A percentile compares a stretch with the other conserved stretches of the same genome.
Conservation (phyloP, 2,329 filamentous ascomycete species). For the Fusarium gaditjirri region DNA sequence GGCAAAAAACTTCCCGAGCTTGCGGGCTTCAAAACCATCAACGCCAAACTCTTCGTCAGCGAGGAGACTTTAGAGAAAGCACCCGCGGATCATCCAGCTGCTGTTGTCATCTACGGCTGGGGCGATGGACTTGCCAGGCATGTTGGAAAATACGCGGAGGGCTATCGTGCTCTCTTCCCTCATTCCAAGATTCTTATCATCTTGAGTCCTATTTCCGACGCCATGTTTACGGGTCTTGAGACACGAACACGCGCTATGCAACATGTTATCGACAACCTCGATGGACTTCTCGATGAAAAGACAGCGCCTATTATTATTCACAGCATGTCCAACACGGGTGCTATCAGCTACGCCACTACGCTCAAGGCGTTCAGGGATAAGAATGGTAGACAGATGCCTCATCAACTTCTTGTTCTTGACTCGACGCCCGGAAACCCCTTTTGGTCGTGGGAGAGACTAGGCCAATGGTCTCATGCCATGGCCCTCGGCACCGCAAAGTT, state of each 20-base stretch:
- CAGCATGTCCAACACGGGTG: conserved; percentile 68
- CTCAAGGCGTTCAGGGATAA: conserved; percentile 58
- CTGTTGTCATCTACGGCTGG: conserved; percentile 67
- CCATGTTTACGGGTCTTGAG: conserved; percentile 56
- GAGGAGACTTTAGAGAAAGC: conserved; percentile 43
- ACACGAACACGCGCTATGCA: conserved; percentile 58
- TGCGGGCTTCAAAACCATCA: conserved; percentile 58
- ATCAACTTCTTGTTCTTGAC: conserved; percentile 61
- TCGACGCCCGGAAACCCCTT: conserved; percentile 63
- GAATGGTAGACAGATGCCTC: conserved; percentile 55
- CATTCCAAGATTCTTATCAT: conserved; percentile 61
- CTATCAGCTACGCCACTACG: conserved; percentile 62
- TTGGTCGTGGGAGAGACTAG: conserved; percentile 55
- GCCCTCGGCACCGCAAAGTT: conserved; percentile 58
- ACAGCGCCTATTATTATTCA: conserved; percentile 58
- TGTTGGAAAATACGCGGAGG: conserved; percentile 65
- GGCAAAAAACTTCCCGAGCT: conserved; percentile 35
- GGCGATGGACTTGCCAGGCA: conserved; percentile 66
- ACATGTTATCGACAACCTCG: conserved; percentile 53
- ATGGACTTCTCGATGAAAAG: conserved; percentile 25
- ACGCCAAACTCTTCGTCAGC: conserved; percentile 59
- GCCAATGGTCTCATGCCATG: conserved; percentile 65
- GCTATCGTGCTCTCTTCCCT: conserved; percentile 63
- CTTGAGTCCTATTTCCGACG: conserved; percentile 60
- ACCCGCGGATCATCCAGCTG: conserved; percentile 52